phyloP scores from a whole-genome alignment of 2,329 filamentous ascomycete species.

The Metarhizium humberi region DNA sequence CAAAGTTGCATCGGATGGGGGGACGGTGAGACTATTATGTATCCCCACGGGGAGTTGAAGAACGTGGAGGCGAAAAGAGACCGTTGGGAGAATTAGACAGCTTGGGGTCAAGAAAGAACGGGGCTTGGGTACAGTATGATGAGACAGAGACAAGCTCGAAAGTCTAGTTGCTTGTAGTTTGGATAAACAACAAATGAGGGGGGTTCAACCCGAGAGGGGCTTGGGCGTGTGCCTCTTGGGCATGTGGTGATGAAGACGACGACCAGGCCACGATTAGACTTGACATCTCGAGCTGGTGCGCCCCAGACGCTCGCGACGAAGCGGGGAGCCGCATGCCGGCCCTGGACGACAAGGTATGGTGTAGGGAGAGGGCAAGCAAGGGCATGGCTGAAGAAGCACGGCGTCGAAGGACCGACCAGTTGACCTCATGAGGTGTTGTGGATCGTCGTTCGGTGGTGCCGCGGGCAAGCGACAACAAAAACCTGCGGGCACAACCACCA shows the following conservation, averaged over 20 bases:
- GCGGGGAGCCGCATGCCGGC: too few relatives aligned
- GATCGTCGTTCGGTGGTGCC: slow-evolving; percentile 1
- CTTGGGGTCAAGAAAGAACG: neutral
- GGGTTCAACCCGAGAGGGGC: too few relatives aligned
- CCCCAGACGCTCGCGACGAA: too few relatives aligned
- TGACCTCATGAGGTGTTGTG: neutral
- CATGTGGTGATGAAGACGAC: too few relatives aligned
- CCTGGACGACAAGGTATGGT: too few relatives aligned
- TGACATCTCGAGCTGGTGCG: too few relatives aligned
- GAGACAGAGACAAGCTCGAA: neutral
- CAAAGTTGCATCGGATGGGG: neutral
- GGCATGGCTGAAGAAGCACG: too few relatives aligned
- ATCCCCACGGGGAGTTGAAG: neutral
- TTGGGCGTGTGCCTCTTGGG: too few relatives aligned
- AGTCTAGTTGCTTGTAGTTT: neutral
- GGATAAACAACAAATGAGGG: too few relatives aligned
- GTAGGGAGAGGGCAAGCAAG: too few relatives aligned
- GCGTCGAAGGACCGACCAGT: too few relatives aligned
- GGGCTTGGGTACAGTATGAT: neutral
- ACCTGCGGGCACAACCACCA: neutral
- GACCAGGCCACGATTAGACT: too few relatives aligned
- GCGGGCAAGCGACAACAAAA: neutral
- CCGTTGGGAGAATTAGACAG: neutral
- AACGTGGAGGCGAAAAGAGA: neutral
- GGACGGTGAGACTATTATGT: neutral